These are phyloP conservation scores for Ganoderma lingzhi DNA, from an alignment of 1,284 basidiomycete species.

Conservation along the genomic window DNA sequence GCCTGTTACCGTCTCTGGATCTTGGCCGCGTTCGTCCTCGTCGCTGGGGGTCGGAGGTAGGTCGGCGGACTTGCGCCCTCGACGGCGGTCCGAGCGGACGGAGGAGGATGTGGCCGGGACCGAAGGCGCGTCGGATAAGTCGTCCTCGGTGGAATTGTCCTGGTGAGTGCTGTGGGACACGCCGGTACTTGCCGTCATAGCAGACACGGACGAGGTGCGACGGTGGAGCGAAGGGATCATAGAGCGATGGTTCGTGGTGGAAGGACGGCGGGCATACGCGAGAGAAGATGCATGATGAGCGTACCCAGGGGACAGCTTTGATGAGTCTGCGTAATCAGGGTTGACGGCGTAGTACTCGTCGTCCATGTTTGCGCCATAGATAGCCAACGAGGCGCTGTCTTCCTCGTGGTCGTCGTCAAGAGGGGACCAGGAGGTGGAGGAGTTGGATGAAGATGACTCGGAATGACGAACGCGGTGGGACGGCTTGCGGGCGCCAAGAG, in stretches of 20 bases:
- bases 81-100: slow-evolving; percentile 29
- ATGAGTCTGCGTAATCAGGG: slow-evolving; percentile 42
- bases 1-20: slow-evolving; percentile 46
- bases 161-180: slow-evolving; percentile 52
- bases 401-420: slow-evolving; percentile 67
- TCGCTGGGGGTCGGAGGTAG: slow-evolving; percentile 29
- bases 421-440: slow-evolving; percentile 69
- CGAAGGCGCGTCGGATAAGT: slow-evolving; percentile 49
- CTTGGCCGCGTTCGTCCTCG: slow-evolving; percentile 41
- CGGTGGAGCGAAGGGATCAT: slow-evolving; percentile 65
- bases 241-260: slow-evolving; percentile 72
- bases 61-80: slow-evolving; percentile 31
- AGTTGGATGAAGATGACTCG: slow-evolving; percentile 61
- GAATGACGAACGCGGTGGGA: slow-evolving; percentile 54
- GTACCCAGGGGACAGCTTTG: slow-evolving; percentile 46
- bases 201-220: slow-evolving; percentile 56
- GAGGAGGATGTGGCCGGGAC: slow-evolving; percentile 41
- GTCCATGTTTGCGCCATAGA: slow-evolving; percentile 49
- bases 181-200: slow-evolving; percentile 46
- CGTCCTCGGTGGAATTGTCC: slow-evolving; percentile 53
- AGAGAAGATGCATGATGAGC: slow-evolving; percentile 42
- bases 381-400: slow-evolving; percentile 42
- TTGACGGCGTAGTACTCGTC: slow-evolving; percentile 44
- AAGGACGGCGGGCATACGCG: slow-evolving; percentile 74
- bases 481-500: slow-evolving; percentile 26